Evolutionary conservation across 2,329 filamentous ascomycete species (phyloP), one percentile per base, ranked within the genome.

Genomic region (Emericellopsis atlantica): DNA sequence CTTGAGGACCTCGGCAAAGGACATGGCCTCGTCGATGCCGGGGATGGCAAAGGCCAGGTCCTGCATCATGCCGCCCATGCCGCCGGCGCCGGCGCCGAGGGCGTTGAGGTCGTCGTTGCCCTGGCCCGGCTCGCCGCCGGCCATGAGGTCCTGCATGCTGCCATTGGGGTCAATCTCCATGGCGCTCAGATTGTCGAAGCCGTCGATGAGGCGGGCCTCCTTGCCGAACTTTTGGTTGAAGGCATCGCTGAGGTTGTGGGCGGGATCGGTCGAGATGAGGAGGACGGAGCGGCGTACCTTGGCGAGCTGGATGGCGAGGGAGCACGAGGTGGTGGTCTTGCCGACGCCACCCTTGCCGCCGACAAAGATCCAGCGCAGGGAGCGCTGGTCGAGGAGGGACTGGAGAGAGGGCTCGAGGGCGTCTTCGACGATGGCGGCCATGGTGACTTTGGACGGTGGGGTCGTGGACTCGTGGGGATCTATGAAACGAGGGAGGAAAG

Each of bases 131-230:
- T 86, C 87, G 35, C 76, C 80, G 56, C 81, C 82, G 9, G 84
- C 84, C 47, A 98, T 69, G 43, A 98, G 67, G 59, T 98, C 92
- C 65, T 95, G 92, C 62, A 98, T 95, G 57, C 87, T 95, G 37
- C 90, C 92, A 58, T 95, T 96, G 40, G 92, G 92, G 57, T 98
- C 92, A 53, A 98, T 96, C 66, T 98, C 92, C 92, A 98, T 98
- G 47, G 92, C 92, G 58, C 86, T 93, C 50, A 98, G 70, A 62
- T 95, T 95, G 29, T 81, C 78, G 57, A 94, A 95, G 51, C 92
- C 92, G 52, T 95, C 81, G 49, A 98, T 74, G 32, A 95, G 78
- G 47, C 88, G 80, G 41, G 92, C 92, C 64, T 98, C 92, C 72
- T 98, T 98, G 69, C 92, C 92, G 57, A 98, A 98, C 68, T 98